Base-by-base conservation (phyloP, 768 basidiomycete genomes). In the Kwoniella sp. region DNA sequence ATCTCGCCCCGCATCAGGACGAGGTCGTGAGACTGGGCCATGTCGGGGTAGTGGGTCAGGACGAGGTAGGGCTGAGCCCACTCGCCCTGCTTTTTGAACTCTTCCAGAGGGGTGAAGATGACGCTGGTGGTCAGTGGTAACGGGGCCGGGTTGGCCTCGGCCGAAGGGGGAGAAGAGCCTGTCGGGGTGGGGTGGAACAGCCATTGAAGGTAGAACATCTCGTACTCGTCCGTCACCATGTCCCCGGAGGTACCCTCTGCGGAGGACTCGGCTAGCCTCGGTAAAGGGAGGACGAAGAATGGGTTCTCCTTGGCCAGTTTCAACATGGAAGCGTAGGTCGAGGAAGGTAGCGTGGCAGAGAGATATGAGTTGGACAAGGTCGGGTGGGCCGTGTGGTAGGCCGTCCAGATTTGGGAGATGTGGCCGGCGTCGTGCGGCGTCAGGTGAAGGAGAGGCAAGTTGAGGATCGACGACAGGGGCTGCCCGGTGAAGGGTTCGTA, bases 1-100 rank as follows among this genome's bases (percentile, higher is more conserved):
- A 96, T 84, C 75, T 96, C 92, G 19, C 93, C 95, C 15, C 90
- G 80, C 74, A 98, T 78, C 3, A 99, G 81, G 2, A 96, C 88
- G 38, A 87, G 71, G 10, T 82, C 84, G 65, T 96, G 89, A 3
- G 86, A 83, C 15, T 80, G 73, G 1, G 84, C 82, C 5, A 99
- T 76, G 65, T 98, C 92, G 43, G 92, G 86, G 74, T 98, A 96
- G 73, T 88, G 83, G 3, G 92, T 96, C 32, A 96, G 66, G 20
- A 87, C 86, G 22, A 99, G 79, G 69, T 89, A 88, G 1, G 93
- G 92, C 4, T 89, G 91, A 6, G 95, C 87, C 72, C 85, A 96
- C 15, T 85, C 80, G 46, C 80, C 80, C 33, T 86, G 84, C 50
- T 83, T 75, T 73, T 95, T 93, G 81, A 89, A 99, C 76, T 96